Percentiles rank a stretch among this genome's conserved stretches.
Conservation (phyloP, 2,329 filamentous ascomycete species). For the Penicillium sp. region DNA sequence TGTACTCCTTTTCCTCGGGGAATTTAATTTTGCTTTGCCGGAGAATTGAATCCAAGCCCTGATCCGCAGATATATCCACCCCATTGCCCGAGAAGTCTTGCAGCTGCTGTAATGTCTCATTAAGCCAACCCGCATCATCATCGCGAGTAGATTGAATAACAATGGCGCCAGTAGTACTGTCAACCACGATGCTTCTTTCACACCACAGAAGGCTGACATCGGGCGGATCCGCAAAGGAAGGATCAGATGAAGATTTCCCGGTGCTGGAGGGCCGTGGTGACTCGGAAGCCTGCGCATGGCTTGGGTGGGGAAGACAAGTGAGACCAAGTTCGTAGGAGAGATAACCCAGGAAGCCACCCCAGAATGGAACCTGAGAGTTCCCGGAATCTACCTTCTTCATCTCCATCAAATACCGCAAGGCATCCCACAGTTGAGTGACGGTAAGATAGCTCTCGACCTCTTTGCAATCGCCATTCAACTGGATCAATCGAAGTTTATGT, state of each 20-base stretch:
- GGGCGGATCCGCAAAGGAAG: slow-evolving; percentile 47
- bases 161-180: slow-evolving; percentile 62
- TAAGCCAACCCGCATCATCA: slow-evolving; percentile 49
- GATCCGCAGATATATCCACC: slow-evolving; percentile 16
- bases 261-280: not conserved
- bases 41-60: slow-evolving; percentile 33
- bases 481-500: slow-evolving; percentile 25
- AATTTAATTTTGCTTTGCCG: slow-evolving; percentile 29
- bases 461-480: slow-evolving; percentile 11
- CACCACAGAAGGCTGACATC: slow-evolving; percentile 77
- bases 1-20: slow-evolving; percentile 55
- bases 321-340: slow-evolving; percentile 82
- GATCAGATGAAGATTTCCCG: slow-evolving; percentile 8
- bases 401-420: slow-evolving; percentile 40
- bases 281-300: slow-evolving; percentile 37
- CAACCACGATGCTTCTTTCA: slow-evolving; percentile 72
- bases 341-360: slow-evolving; percentile 81
- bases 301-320: slow-evolving; percentile 49
- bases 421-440: slow-evolving; percentile 34
- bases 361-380: slow-evolving; percentile 56
- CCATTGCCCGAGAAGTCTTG: slow-evolving; percentile 13
- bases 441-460: slow-evolving; percentile 18
- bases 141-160: slow-evolving; percentile 66
- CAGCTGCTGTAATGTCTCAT: slow-evolving; percentile 28
- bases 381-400: slow-evolving; percentile 39